These are phyloP conservation scores for Luffa acutangula DNA, from an alignment of 306 rosid species.

Conservation along the genomic window DNA sequence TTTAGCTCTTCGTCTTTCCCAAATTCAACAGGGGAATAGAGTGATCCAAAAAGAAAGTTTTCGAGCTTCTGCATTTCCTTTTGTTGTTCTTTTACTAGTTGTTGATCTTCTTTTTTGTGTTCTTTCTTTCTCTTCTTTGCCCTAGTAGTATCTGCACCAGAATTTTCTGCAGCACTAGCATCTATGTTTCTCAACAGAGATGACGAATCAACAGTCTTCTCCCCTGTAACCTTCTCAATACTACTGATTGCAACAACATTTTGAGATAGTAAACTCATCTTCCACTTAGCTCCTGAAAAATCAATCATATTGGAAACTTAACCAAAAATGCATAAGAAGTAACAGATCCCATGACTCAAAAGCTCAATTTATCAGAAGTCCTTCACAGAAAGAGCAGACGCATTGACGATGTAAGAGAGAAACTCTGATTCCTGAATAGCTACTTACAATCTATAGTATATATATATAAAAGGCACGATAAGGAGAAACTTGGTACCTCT, in stretches of 20 bases:
- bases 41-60: slow-evolving; percentile 58
- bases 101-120: slow-evolving; percentile 25
- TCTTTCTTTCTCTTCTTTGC: slow-evolving; percentile 50
- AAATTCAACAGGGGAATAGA: slow-evolving; percentile 55
- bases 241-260: slow-evolving; percentile 23
- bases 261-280: slow-evolving; percentile 82
- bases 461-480: too few species aligned
- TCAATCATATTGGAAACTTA: background rate
- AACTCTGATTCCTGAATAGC: background rate
- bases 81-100: slow-evolving; percentile 32
- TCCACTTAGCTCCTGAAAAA: slow-evolving; percentile 25
- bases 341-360: background rate
- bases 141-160: slow-evolving; percentile 19
- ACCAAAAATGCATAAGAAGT: background rate
- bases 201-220: slow-evolving; percentile 16
- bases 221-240: slow-evolving; percentile 27
- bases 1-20: slow-evolving; percentile 42
- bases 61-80: slow-evolving; percentile 67
- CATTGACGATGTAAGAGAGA: background rate
- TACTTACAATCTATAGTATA: background rate
- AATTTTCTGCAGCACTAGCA: slow-evolving; percentile 9
- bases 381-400: background rate
- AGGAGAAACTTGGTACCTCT: too few species aligned
- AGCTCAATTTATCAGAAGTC: background rate
- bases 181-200: slow-evolving; percentile 15